A percentile compares a stretch with the other conserved stretches of the same genome.
phyloP scores from a whole-genome alignment of 2,329 filamentous ascomycete species.

The Sporothrix humicola region DNA sequence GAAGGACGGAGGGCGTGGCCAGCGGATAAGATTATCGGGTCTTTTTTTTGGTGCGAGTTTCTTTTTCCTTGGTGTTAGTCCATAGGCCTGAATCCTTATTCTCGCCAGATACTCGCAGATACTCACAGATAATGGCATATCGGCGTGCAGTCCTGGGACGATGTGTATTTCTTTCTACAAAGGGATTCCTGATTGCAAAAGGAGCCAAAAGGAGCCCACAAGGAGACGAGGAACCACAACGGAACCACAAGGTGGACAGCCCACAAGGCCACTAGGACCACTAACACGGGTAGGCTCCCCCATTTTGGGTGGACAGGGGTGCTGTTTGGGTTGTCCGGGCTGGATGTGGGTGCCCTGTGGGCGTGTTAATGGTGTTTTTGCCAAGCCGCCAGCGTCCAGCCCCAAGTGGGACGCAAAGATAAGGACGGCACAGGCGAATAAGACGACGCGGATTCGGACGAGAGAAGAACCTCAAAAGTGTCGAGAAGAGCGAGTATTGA shows the following conservation, averaged over 20 bases:
- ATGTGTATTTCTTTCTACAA: constrained; percentile 34
- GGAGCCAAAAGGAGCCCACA: constrained; percentile 14
- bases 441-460: constrained; percentile 28
- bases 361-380: constrained; percentile 24
- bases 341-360: background rate
- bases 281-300: constrained; percentile 23
- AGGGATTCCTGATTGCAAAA: constrained; percentile 27
- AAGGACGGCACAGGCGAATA: constrained; percentile 34
- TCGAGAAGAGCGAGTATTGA: background rate
- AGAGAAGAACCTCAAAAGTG: background rate
- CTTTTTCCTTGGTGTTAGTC: background rate
- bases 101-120: constrained; percentile 19
- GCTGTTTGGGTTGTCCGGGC: background rate
- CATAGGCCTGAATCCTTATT: background rate
- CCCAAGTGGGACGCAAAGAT: constrained; percentile 37
- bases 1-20: constrained; percentile 1
- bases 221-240: background rate
- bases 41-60: background rate
- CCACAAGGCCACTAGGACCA: constrained; percentile 13
- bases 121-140: constrained; percentile 7
- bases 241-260: background rate
- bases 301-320: constrained; percentile 12
- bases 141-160: constrained; percentile 23
- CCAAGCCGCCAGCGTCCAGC: constrained; percentile 36
- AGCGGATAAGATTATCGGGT: constrained; percentile 22